Conservation (phyloP, 1,284 basidiomycete genomes). For the Exobasidium cylindrosporum region DNA sequence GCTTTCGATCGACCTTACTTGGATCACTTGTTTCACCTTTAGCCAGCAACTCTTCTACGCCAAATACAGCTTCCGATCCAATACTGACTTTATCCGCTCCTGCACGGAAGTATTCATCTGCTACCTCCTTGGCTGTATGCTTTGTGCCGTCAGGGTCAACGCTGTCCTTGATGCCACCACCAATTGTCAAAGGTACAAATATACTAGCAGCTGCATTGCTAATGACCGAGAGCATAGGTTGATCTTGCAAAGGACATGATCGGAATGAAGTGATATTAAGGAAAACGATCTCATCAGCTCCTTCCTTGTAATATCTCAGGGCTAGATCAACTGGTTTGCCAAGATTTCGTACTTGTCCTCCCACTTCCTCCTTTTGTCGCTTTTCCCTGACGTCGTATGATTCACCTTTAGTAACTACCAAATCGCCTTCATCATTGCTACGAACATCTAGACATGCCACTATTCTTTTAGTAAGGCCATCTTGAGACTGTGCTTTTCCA, state of each 20-base stretch:
- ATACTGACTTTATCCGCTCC: constrained; percentile 97
- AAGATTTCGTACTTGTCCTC: constrained; percentile 75
- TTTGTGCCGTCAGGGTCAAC: constrained; percentile 90
- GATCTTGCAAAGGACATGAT: constrained; percentile 87
- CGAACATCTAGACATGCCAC: constrained; percentile 98
- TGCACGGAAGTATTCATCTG: constrained; percentile 90
- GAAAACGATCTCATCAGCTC: constrained; percentile 94
- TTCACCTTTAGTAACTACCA: constrained; percentile 99
- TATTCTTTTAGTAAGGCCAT: constrained; percentile 75
- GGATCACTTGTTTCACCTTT: constrained; percentile 55
- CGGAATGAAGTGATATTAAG: constrained; percentile 99
- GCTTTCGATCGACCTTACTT: background rate
- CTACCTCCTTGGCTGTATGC: constrained; percentile 85
- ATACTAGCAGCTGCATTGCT: constrained; percentile 82
- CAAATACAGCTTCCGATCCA: constrained; percentile 89
- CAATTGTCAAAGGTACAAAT: constrained; percentile 97
- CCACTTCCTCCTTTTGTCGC: constrained; percentile 10
- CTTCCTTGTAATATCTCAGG: constrained; percentile 77
- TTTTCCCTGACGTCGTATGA: constrained; percentile 94
- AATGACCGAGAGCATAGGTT: constrained; percentile 96
- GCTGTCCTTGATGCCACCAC: constrained; percentile 95
- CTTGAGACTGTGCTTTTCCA: constrained; percentile 54
- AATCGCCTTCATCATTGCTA: constrained; percentile 90
- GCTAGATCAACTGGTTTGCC: constrained; percentile 95
- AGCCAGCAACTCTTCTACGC: constrained; percentile 73